A percentile compares a stretch with the other conserved stretches of the same genome.
Conservation (phyloP, 495 filamentous ascomycete species). For the Penicillium bialowiezense region DNA sequence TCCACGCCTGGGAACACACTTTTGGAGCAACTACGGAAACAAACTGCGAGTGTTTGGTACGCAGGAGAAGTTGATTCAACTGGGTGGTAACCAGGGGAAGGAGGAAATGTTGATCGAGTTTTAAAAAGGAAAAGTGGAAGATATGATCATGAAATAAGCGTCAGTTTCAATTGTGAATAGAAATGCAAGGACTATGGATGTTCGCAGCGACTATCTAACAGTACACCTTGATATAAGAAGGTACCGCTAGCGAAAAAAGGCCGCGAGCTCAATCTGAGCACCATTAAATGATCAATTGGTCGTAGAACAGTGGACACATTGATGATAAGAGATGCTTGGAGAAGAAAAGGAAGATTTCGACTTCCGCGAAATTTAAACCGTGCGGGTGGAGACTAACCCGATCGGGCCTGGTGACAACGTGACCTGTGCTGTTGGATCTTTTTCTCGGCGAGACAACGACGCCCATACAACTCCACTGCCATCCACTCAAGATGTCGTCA, state of each 20-base stretch:
- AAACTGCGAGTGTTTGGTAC: constrained; percentile 65
- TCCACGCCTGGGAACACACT: constrained; percentile 46
- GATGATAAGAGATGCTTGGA: constrained; percentile 63
- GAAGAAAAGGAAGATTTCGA: constrained; percentile 28
- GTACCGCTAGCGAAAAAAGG: constrained; percentile 74
- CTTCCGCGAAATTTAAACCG: constrained; percentile 18
- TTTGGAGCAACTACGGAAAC: constrained; percentile 65
- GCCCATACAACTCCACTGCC: constrained; percentile 16
- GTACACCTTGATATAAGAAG: constrained; percentile 61
- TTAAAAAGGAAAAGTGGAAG: neutral
- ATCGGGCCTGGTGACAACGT: constrained; percentile 30
- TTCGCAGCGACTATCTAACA: constrained; percentile 69
- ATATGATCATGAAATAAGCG: neutral
- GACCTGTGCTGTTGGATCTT: constrained; percentile 36
- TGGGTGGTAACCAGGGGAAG: constrained; percentile 10
- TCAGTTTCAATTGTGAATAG: neutral
- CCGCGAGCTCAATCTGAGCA: constrained; percentile 58
- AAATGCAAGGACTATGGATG: constrained; percentile 26
- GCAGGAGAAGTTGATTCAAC: constrained; percentile 49
- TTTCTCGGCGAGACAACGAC: constrained; percentile 33
- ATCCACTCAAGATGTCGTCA: constrained; percentile 35
- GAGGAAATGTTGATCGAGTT: neutral
- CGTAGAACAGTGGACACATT: constrained; percentile 47
- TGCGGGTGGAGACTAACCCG: constrained; percentile 5
- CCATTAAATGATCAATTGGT: constrained; percentile 62